Percentiles rank a stretch among this genome's conserved stretches.
These are phyloP conservation scores for Epichloe sibirici DNA, from an alignment of 2,329 filamentous ascomycete genomes.

Conservation along the genomic window DNA sequence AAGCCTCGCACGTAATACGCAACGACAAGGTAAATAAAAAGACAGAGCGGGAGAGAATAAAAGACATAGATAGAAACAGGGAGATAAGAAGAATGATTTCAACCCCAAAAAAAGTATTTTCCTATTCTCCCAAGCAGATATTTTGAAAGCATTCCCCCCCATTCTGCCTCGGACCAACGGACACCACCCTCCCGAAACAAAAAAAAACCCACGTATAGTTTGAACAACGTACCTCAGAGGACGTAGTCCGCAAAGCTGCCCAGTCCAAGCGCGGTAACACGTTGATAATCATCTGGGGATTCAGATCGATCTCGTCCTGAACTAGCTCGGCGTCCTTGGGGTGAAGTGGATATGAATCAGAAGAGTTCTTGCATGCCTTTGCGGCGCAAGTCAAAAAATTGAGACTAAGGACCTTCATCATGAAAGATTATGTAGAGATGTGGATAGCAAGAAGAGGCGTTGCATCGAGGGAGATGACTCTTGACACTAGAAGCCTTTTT, in stretches of 20 bases:
- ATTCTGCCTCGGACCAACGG: too few species aligned
- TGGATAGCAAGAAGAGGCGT: neutral
- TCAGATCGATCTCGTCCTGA: constrained; percentile 72
- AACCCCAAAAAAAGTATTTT: too few species aligned
- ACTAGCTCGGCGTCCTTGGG: constrained; percentile 86
- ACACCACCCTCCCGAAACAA: neutral
- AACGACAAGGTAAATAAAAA: too few species aligned
- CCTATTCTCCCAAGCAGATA: too few species aligned
- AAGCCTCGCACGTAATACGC: too few species aligned
- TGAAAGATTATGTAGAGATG: neutral
- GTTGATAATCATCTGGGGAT: constrained; percentile 69
- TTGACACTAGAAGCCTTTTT: neutral
- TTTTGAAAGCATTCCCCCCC: too few species aligned
- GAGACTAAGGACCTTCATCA: constrained; percentile 88
- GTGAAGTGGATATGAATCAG: constrained; percentile 77
- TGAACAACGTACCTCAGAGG: constrained; percentile 54
- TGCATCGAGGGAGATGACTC: neutral
- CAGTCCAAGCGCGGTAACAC: constrained; percentile 83
- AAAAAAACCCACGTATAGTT: neutral
- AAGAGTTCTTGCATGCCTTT: constrained; percentile 79
- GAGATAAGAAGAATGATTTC: too few species aligned
- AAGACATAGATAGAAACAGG: too few species aligned
- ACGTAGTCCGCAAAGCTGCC: constrained; percentile 63
- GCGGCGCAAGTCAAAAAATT: constrained; percentile 96
- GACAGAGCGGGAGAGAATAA: too few species aligned